Base-by-base conservation (phyloP, 352 stramenopile genomes). In the Phytophthora cactorum region DNA sequence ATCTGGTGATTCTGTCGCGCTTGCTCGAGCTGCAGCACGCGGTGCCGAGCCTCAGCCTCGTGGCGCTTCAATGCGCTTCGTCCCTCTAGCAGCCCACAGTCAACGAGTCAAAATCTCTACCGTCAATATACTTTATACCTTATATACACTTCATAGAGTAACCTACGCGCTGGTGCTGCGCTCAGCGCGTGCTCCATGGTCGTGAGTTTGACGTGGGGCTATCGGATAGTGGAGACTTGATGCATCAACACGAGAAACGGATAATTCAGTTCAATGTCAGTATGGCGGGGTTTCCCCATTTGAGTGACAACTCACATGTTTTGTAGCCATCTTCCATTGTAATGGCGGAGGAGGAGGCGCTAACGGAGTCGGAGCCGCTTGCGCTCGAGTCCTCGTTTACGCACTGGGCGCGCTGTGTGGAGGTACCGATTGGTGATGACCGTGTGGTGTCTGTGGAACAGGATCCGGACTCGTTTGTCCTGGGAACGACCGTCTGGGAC, bases 401-500 rank as follows among this genome's bases (percentile, higher is more conserved):
- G 41, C 85, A 93, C 69, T 93, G 82, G 85, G 86, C 82, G 62
- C 82, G 82, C n/a, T 85, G 68, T 68, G 81, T 93, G 27, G 81
- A 91, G 43, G 77, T 91, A n/a, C 36, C 69, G 14, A 85, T 84
- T 56, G 74, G 63, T n/a, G 63, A 59, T 10, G 50, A 29, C 14
- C 77, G 85, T 45, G 75, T 90, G 52, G 52, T 95, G 39, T 70
- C 78, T 0, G 77, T 85, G 17, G 78, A 84, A 65, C 87, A 95
- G 56, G 87, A 95, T 32, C 87, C 87, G 22, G 81, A 91, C 74
- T 93, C 87, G 63, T 92, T 92, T 70, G 80, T 95, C 58, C 69
- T 95, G 50, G 87, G 84, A 38, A 93, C 83, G 44, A 95, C 87
- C 5, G 84, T 95, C 46, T 93, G 87, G 86, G 86, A 95, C 77